A percentile compares a stretch with the other conserved stretches of the same genome.
Conservation (phyloP, 345 rosid genomes). For the Citrus reticulata region DNA sequence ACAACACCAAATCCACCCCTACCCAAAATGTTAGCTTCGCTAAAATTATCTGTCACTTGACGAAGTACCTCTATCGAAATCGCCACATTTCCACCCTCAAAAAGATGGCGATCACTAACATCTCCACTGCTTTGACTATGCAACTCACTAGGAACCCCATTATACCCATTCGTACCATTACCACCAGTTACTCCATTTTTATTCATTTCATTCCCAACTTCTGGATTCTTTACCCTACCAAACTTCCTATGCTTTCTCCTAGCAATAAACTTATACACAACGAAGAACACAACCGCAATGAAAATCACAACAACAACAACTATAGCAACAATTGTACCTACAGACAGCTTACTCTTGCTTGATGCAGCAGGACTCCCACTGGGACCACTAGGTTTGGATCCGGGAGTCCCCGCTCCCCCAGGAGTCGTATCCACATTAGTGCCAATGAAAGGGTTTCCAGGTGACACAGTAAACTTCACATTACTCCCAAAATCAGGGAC, state of each 20-base stretch:
- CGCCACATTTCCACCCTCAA: constrained; percentile 56
- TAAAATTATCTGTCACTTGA: constrained; percentile 71
- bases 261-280: constrained; percentile 40
- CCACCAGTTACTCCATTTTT: constrained; percentile 29
- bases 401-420: constrained; percentile 21
- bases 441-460: constrained; percentile 34
- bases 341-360: constrained; percentile 26
- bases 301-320: constrained; percentile 42
- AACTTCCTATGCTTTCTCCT: constrained; percentile 38
- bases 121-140: constrained; percentile 62
- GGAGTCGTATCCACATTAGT: constrained; percentile 3
- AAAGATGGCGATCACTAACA: constrained; percentile 42
- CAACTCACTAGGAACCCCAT: constrained; percentile 38
- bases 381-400: constrained; percentile 2
- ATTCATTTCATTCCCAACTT: constrained; percentile 35
- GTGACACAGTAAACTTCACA: constrained; percentile 37
- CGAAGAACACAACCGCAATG: constrained; percentile 39
- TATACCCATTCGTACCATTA: constrained; percentile 27
- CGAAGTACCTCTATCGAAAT: constrained; percentile 68
- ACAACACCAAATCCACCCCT: constrained; percentile 92
- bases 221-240: constrained; percentile 37
- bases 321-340: constrained; percentile 43
- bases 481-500: constrained; percentile 36
- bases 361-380: constrained; percentile 20
- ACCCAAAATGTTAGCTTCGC: constrained; percentile 62